phyloP scores from a whole-genome alignment of 768 basidiomycete species.

The Xerocomellus amylosporus region DNA sequence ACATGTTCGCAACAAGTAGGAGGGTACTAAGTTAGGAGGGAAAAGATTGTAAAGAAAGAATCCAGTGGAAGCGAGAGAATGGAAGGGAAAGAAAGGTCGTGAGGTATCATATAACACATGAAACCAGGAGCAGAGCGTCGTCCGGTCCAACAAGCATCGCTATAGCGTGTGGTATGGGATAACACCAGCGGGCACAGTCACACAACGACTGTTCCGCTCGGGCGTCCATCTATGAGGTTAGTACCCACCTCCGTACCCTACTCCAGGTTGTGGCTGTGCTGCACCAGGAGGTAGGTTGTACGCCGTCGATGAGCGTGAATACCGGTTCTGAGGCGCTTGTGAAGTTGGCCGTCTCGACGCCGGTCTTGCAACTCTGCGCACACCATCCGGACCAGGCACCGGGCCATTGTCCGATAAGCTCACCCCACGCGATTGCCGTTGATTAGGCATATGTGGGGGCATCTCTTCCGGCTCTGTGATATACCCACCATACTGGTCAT shows the following conservation, averaged over 20 bases:
- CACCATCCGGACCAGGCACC: slow-evolving; percentile 73
- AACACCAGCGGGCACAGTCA: not conserved
- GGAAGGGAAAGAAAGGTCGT: not conserved
- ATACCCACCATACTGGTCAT: slow-evolving; percentile 34
- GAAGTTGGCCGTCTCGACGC: slow-evolving; percentile 54
- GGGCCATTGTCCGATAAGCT: slow-evolving; percentile 82
- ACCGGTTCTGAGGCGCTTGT: slow-evolving; percentile 63
- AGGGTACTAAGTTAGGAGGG: slow-evolving; percentile 10
- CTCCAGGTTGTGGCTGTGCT: slow-evolving; percentile 53
- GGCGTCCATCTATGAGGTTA: slow-evolving; percentile 11
- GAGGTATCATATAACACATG: slow-evolving; percentile 10
- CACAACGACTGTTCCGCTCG: slow-evolving; percentile 1
- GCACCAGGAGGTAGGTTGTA: slow-evolving; percentile 71
- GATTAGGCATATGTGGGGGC: slow-evolving; percentile 11
- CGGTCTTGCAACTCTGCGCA: slow-evolving; percentile 72
- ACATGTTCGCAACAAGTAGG: not conserved
- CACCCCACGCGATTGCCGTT: slow-evolving; percentile 54
- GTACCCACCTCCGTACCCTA: slow-evolving; percentile 15
- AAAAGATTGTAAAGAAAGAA: not conserved
- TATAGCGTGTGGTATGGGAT: slow-evolving; percentile 1
- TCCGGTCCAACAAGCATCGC: slow-evolving; percentile 13
- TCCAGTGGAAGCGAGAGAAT: slow-evolving; percentile 13
- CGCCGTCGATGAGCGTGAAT: slow-evolving; percentile 58
- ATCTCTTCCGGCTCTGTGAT: slow-evolving; percentile 38
- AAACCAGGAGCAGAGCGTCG: slow-evolving; percentile 1